Evolutionary conservation across 2,329 filamentous ascomycete species (phyloP).

Genomic region (Aspergillus aculeatus): DNA sequence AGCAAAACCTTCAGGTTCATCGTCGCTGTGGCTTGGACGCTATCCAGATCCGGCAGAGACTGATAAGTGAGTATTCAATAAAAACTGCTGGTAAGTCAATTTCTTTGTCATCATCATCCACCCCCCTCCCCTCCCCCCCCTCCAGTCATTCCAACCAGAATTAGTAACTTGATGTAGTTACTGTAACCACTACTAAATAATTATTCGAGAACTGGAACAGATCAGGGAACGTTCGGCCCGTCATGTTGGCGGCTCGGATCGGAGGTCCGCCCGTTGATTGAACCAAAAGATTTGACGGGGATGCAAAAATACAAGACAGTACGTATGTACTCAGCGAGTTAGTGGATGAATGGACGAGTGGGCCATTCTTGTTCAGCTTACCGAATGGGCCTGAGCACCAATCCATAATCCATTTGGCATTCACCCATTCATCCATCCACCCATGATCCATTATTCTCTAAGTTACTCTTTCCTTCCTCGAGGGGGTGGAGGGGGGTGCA

Average conservation of each 20-base stretch:
- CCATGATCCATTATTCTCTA: no score
- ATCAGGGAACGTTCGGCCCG: slow-evolving; percentile 13
- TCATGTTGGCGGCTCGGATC: slow-evolving; percentile 15
- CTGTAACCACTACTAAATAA: not conserved
- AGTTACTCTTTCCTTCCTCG: not conserved
- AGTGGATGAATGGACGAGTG: no score
- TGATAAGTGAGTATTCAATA: no score
- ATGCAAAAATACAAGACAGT: slow-evolving; percentile 4
- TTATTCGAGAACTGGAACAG: not conserved
- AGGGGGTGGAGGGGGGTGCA: not conserved
- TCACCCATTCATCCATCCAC: no score
- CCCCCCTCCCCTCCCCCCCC: not conserved
- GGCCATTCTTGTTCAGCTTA: not conserved
- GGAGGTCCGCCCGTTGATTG: slow-evolving; percentile 10
- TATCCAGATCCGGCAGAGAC: not conserved
- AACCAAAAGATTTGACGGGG: slow-evolving; percentile 4
- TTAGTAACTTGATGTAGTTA: no score
- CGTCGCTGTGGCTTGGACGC: slow-evolving; percentile 1
- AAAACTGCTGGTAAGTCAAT: not conserved
- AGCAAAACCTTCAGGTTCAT: slow-evolving; percentile 5
- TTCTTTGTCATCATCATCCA: not conserved
- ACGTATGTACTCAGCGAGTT: no score
- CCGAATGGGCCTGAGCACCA: not conserved
- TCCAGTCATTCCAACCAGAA: not conserved
- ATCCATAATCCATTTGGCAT: no score